Conservation (phyloP, 176 grass and related monocot species). For the Carex cristatella region DNA sequence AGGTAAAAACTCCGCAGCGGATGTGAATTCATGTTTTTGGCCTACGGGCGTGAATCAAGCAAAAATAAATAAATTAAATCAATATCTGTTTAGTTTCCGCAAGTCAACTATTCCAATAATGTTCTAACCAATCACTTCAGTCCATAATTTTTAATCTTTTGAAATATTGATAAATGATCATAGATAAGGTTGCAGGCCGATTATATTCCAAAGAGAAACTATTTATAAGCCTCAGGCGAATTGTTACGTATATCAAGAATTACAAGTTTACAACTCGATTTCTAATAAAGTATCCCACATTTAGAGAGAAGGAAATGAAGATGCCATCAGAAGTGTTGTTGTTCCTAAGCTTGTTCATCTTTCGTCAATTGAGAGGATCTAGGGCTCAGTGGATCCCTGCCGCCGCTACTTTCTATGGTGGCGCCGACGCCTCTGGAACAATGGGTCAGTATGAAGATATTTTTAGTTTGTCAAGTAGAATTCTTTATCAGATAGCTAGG, state of each 20-base stretch:
- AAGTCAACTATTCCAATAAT: constrained; percentile 4
- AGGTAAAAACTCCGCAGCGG: too few species aligned
- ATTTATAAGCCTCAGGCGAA: neutral
- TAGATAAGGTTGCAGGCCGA: neutral
- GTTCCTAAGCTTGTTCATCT: neutral
- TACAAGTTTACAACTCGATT: neutral
- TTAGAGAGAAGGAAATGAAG: neutral
- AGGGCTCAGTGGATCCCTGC: constrained; percentile 21
- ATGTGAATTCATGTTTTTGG: too few species aligned
- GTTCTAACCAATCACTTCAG: neutral
- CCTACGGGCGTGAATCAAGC: too few species aligned
- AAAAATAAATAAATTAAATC: too few species aligned
- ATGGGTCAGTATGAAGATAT: constrained; percentile 31
- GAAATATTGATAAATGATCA: neutral
- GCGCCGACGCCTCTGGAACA: constrained; percentile 41
- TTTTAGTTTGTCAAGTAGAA: neutral
- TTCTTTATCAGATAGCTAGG: neutral
- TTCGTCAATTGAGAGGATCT: constrained; percentile 10
- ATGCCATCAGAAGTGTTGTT: neutral
- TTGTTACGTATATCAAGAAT: neutral
- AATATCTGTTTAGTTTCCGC: neutral
- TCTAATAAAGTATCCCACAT: neutral
- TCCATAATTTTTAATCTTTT: neutral
- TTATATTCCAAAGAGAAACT: neutral
- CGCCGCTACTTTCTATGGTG: constrained; percentile 56